phyloP scores from a whole-genome alignment of 345 rosid genomes.

The Cardiospermum halicacabum region DNA sequence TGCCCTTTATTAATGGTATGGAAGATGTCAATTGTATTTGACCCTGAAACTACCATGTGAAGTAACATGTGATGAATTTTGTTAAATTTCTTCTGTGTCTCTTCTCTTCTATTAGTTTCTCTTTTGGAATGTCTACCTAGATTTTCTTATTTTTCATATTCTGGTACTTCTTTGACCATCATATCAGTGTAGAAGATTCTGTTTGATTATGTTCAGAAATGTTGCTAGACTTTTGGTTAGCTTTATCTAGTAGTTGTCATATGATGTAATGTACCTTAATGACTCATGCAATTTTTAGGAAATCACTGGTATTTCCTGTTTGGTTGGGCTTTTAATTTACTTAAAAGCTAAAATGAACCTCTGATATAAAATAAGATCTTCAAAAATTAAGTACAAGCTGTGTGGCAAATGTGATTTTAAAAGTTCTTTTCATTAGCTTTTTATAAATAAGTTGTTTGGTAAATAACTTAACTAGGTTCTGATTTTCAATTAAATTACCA shows the following conservation, averaged over 20 bases:
- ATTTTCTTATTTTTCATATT: background rate
- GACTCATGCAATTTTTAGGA: background rate
- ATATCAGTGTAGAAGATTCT: background rate
- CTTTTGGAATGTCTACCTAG: background rate
- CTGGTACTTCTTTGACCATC: background rate
- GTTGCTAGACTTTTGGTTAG: background rate
- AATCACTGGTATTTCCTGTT: background rate
- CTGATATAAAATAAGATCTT: no score
- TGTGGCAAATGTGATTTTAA: no score
- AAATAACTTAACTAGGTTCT: no score
- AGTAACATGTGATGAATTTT: background rate
- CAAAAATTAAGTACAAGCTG: no score
- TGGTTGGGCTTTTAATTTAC: no score
- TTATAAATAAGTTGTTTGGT: no score
- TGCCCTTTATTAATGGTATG: slow-evolving; percentile 71
- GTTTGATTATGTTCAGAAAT: background rate
- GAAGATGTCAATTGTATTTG: slow-evolving; percentile 2
- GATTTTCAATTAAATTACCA: no score
- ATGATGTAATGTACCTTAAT: background rate
- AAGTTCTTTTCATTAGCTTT: no score
- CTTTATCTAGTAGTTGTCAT: background rate
- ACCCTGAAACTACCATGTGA: background rate
- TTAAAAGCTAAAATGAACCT: no score
- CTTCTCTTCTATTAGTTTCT: background rate
- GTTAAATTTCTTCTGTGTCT: background rate